These are phyloP conservation scores for Aspergillus sp. DNA, from an alignment of 2,329 filamentous ascomycete genomes.

Conservation along the genomic window DNA sequence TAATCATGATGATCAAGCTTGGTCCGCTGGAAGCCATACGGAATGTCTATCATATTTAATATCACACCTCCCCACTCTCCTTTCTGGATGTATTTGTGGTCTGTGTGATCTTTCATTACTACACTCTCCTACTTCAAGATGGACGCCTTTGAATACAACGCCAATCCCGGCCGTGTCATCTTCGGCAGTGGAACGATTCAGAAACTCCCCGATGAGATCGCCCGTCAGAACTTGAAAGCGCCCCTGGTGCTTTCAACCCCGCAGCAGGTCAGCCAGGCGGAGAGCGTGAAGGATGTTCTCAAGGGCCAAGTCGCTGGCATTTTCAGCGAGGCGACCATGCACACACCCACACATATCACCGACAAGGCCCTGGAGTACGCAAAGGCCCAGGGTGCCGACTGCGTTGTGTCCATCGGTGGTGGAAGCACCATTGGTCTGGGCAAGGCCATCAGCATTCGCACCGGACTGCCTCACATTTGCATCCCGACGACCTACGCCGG, in stretches of 20 bases:
- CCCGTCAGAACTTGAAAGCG: constrained; percentile 47
- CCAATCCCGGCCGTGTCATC: constrained; percentile 54
- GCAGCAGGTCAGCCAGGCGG: constrained; percentile 49
- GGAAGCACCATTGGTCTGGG: constrained; percentile 63
- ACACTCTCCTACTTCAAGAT: constrained; percentile 30
- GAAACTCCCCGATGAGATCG: constrained; percentile 45
- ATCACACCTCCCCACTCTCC: not conserved
- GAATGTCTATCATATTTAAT: not conserved
- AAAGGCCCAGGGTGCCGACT: constrained; percentile 49
- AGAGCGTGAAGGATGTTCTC: constrained; percentile 46
- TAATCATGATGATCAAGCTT: constrained; percentile 26
- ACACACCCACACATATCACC: constrained; percentile 60
- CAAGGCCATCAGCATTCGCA: constrained; percentile 56
- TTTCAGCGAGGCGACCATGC: constrained; percentile 61
- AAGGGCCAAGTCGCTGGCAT: constrained; percentile 49
- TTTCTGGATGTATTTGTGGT: not conserved
- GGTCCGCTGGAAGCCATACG: not conserved
- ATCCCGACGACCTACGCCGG: constrained; percentile 63
- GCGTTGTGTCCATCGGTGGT: constrained; percentile 61
- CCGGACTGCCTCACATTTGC: constrained; percentile 57
- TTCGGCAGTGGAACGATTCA: constrained; percentile 57
- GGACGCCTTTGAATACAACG: constrained; percentile 57
- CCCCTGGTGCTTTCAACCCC: constrained; percentile 60
- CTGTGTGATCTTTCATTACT: not conserved
- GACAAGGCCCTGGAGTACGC: constrained; percentile 55